These are phyloP conservation scores for Coemansia sp. DNA, from an alignment of 192 early-diverging fungal genomes.

Conservation along the genomic window DNA sequence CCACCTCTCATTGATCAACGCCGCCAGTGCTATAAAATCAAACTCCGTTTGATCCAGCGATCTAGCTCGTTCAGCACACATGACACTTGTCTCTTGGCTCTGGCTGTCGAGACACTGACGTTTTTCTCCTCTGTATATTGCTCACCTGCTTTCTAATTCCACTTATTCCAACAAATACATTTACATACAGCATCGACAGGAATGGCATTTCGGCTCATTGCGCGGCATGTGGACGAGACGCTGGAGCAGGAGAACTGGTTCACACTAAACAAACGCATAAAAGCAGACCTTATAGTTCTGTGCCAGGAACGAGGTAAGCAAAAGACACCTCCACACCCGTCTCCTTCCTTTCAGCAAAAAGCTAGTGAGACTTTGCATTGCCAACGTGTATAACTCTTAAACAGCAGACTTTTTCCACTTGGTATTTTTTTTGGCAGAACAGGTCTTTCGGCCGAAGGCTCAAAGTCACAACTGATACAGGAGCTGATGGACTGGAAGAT, in stretches of 20 bases:
- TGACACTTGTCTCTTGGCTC: not conserved
- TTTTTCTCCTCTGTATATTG: not conserved
- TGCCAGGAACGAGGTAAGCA: slow-evolving; percentile 73
- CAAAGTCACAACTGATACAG: slow-evolving; percentile 64
- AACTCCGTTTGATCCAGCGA: not conserved
- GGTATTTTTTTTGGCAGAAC: not conserved
- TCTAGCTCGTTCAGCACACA: not conserved
- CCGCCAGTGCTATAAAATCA: not conserved
- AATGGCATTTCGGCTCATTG: slow-evolving; percentile 61
- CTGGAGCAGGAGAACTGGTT: slow-evolving; percentile 61
- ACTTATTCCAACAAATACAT: not conserved
- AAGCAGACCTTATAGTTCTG: slow-evolving; percentile 71
- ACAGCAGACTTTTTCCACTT: not conserved
- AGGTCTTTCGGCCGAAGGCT: slow-evolving; percentile 68
- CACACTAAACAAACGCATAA: slow-evolving; percentile 64
- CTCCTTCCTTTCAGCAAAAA: not conserved
- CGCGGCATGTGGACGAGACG: slow-evolving; percentile 62
- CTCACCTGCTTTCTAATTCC: not conserved
- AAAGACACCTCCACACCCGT: not conserved
- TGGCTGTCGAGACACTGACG: no score
- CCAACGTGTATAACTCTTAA: slow-evolving; percentile 9
- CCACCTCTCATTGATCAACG: not conserved
- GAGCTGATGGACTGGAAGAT: slow-evolving; percentile 67
- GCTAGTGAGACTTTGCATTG: not conserved
- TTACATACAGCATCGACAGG: not conserved